phyloP scores from a whole-genome alignment of 1,284 basidiomycete genomes.

The Naganishia sp. region DNA sequence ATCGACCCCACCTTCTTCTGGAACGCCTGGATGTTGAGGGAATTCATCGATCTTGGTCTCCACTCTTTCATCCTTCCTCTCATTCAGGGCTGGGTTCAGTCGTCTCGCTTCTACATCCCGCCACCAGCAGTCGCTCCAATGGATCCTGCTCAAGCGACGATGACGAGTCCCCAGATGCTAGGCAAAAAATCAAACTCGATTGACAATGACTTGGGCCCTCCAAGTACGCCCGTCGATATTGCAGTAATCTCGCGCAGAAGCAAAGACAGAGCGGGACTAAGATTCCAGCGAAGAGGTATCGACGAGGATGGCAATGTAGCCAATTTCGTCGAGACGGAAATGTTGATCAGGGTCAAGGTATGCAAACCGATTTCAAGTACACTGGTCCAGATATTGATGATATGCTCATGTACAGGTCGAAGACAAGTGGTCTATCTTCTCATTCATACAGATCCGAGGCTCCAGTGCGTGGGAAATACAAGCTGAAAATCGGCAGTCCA shows the following conservation, averaged over 20 bases:
- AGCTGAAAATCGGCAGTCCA: background rate
- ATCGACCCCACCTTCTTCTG: constrained; percentile 59
- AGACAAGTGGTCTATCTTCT: constrained; percentile 72
- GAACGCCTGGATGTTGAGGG: constrained; percentile 55
- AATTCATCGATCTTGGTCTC: constrained; percentile 55
- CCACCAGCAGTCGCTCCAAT: constrained; percentile 10
- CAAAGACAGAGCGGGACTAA: constrained; percentile 58
- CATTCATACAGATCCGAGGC: constrained; percentile 84
- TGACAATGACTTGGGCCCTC: constrained; percentile 33
- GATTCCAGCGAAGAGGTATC: constrained; percentile 60
- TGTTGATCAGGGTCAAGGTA: constrained; percentile 73
- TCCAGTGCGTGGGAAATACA: constrained; percentile 63
- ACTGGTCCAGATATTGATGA: background rate
- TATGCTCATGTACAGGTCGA: constrained; percentile 52
- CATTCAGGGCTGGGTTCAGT: constrained; percentile 85
- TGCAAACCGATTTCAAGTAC: constrained; percentile 35
- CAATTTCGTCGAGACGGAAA: constrained; percentile 62
- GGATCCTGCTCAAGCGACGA: constrained; percentile 16
- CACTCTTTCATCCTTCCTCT: constrained; percentile 81
- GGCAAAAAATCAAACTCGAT: constrained; percentile 34
- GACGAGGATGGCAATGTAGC: constrained; percentile 59
- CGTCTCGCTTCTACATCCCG: constrained; percentile 66
- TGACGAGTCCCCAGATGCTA: constrained; percentile 30
- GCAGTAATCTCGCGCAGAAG: constrained; percentile 58
- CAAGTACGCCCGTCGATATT: constrained; percentile 53